phyloP scores from a whole-genome alignment of 2,329 filamentous ascomycete species.

The Hypoxylon sp. region DNA sequence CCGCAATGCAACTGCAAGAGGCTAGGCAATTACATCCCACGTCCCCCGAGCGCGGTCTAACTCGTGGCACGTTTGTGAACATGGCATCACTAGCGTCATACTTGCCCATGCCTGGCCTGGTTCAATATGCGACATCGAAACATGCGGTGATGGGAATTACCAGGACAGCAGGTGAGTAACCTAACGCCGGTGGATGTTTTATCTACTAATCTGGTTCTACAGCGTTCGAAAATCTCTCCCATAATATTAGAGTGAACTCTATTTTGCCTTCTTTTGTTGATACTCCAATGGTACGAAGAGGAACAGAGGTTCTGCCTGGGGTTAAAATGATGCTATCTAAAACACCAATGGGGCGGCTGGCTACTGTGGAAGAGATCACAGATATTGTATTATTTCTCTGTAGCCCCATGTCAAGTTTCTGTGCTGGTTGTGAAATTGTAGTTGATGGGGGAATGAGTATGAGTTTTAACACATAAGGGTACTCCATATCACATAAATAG shows the following conservation, averaged over 20 bases:
- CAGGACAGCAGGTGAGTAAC: slow-evolving; percentile 8
- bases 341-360: background rate
- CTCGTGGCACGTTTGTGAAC: slow-evolving; percentile 34
- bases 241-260: background rate
- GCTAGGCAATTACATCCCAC: background rate
- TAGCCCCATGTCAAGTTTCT: background rate
- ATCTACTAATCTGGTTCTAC: background rate
- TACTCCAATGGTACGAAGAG: background rate
- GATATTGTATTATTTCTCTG: background rate
- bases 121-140: slow-evolving; percentile 22
- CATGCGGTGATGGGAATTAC: slow-evolving; percentile 26
- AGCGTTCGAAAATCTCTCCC: background rate
- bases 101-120: background rate
- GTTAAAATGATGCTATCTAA: background rate
- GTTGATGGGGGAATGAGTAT: background rate
- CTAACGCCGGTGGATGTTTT: background rate
- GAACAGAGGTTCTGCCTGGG: background rate
- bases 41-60: slow-evolving; percentile 14
- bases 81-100: slow-evolving; percentile 12
- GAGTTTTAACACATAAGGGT: background rate
- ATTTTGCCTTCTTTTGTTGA: background rate
- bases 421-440: background rate
- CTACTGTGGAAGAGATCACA: background rate
- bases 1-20: slow-evolving; percentile 33
- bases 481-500: background rate